Conservation (phyloP, 371 early-diverging fungal species). For the Lichtheimia hyalospora region DNA sequence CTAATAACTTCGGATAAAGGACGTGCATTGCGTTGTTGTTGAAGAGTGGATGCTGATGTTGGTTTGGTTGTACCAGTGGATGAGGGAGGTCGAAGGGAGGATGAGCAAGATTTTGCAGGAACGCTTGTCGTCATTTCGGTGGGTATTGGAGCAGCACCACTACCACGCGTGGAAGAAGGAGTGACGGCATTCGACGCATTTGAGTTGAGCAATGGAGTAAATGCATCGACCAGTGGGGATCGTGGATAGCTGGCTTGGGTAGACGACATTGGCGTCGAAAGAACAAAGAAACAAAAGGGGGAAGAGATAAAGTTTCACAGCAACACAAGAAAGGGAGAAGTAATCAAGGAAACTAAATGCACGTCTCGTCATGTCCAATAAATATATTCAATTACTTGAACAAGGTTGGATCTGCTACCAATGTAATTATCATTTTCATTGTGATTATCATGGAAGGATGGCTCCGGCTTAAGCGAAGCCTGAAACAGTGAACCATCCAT, state of each 20-base stretch:
- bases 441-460: conserved; percentile 10
- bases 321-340: neutral
- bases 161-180: conserved; percentile 6
- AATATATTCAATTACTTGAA: neutral
- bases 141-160: too few species aligned
- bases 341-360: neutral
- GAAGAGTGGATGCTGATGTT: conserved; percentile 5
- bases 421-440: neutral
- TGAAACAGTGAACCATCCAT: conserved; percentile 24
- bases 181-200: neutral
- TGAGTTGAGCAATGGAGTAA: conserved; percentile 10
- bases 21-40: conserved; percentile 24
- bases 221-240: conserved; percentile 15
- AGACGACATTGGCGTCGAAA: conserved; percentile 12
- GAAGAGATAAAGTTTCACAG: neutral
- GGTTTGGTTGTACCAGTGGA: conserved; percentile 5
- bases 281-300: conserved; percentile 3
- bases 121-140: conserved; percentile 3
- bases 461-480: conserved; percentile 55
- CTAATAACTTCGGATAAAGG: conserved; percentile 44
- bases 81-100: conserved; percentile 11
- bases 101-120: conserved; percentile 9
- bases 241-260: conserved; percentile 13
- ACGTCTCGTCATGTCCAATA: neutral
- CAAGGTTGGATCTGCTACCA: neutral